phyloP scores from a whole-genome alignment of 2,329 filamentous ascomycete species.

The Stagonosporopsis vannaccii region DNA sequence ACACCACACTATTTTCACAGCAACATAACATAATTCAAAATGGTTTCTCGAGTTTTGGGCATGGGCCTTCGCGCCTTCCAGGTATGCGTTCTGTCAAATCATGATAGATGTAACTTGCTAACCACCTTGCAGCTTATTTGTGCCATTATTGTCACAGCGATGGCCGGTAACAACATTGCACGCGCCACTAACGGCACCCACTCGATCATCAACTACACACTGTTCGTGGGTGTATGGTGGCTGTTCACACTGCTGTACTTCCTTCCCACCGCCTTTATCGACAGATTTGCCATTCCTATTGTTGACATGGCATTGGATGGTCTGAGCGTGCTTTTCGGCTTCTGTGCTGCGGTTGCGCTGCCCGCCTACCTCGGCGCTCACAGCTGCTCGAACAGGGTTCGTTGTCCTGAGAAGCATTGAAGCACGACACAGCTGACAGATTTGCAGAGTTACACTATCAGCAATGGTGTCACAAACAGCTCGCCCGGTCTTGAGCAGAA shows the following conservation, averaged over 20 bases:
- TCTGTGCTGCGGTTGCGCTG: conserved; percentile 74
- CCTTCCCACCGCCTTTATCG: conserved; percentile 63
- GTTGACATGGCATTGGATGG: conserved; percentile 65
- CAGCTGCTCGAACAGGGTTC: conserved; percentile 69
- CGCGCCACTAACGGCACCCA: conserved; percentile 61
- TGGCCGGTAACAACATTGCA: conserved; percentile 69
- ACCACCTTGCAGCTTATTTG: conserved; percentile 61
- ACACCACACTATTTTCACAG: conserved; percentile 12
- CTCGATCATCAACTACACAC: conserved; percentile 65
- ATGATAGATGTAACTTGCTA: not conserved
- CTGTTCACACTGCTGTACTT: conserved; percentile 73
- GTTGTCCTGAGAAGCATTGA: conserved; percentile 30
- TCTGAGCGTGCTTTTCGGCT: conserved; percentile 70
- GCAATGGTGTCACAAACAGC: conserved; percentile 69
- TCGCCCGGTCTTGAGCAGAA: conserved; percentile 66
- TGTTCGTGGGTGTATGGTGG: conserved; percentile 72
- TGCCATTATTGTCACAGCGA: conserved; percentile 66
- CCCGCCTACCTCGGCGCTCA: conserved; percentile 72
- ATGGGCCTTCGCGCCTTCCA: conserved; percentile 52
- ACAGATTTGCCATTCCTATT: conserved; percentile 61
- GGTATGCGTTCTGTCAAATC: conserved; percentile 38
- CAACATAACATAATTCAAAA: conserved; percentile 29
- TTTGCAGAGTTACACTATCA: conserved; percentile 50
- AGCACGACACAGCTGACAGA: conserved; percentile 5
- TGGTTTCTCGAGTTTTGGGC: conserved; percentile 52